Base-by-base conservation (phyloP, 176 grass and related monocot species). In the Rhynchospora breviuscula region DNA sequence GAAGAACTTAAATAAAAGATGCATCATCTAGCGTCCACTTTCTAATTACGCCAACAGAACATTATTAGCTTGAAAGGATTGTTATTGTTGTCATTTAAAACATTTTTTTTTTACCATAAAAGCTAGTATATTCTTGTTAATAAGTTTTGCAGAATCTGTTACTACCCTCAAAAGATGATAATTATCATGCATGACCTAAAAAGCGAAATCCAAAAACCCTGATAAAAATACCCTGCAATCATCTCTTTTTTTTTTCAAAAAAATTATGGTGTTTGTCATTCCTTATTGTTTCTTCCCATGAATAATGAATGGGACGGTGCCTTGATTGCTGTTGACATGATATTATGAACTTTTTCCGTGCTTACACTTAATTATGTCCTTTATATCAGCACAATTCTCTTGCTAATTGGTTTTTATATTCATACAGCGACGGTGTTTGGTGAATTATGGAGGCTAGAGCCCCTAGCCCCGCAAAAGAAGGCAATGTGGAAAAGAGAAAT, bases 401-500 rank as follows among this genome's bases (percentile, higher is more conserved):
- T 56, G 23, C 54, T 56, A 77, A 56, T 17, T 56, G 22, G 23
- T 31, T 47, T 21, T 56, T 77, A 8, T 51, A 19, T 82, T 43
- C 78, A 69, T 67, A 21, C 80, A 99, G 97, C 97, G 1, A 96
- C 91, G 1, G 97, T 99, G 66, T 99, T 99, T 78, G 97, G 97
- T 79, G 97, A 99, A 89, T 85, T 99, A 57, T 99, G 96, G 96
- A 89, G 93, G 88, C 85, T 99, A 83, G 96, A 99, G 82, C 96
- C 96, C 64, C 86, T 99, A n/a, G 91, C 93, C 44, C 4, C 68
- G 22, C 88, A 89, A 61, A 90, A 92, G 86, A 99, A 95, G 91
- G 89, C 93, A 33, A 99, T 99, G 93, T 99, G 96, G 96, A 88
- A 81, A 60, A 72, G 96, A 67, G 96, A 99, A 91, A 95, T 93